Evolutionary conservation across 257 asterid genomes (phyloP), one percentile per base, ranked within the genome.

Genomic region (Gynochthodes officinalis): DNA sequence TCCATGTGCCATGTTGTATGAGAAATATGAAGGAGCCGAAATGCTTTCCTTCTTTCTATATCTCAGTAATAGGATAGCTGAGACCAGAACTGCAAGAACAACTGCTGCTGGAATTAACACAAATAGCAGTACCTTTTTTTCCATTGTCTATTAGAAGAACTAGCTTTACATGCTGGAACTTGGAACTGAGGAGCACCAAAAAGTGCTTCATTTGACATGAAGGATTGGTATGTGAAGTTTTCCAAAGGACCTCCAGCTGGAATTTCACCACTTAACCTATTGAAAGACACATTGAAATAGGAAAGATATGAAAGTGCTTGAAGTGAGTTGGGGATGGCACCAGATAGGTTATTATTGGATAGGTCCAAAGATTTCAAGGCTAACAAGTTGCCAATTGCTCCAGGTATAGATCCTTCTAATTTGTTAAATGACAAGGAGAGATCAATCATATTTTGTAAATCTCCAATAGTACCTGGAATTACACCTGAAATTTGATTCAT

Each of bases 351-450:
- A 48, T 72, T 72, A 14, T 72, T 54, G 4, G 64, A 63, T 35
- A 73, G 40, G n/a, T 75, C 74, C 74, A 69, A 64, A 46, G 69
- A 69, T 69, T 76, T 67, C 75, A 76, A 76, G 50, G 64, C 74
- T 27, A 62, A 25, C 75, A 70, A 32, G 28, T 53, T 64, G 40
- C 76, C 72, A 50, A 70, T 25, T 54, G 71, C 16, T 61, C 30
- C 76, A 28, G 68, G 76, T 33, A 76, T 70, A 46, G 62, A 27
- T 13, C 80, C 72, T 62, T 76, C 72, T 18, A 76, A 62, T 33
- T 46, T 62, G 9, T 76, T 76, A 16, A 35, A 25, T 14, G 53
- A 44, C 27, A 76, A 64, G 3, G n/a, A 37, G 53, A 76, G 72
- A 0, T 69, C n/a, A 49, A 37, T 55, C 67, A 76, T 5, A 27